Evolutionary conservation across 208 protist species (phyloP), one percentile per base, ranked within the genome.

Genomic region (Leishmania amazonensis): DNA sequence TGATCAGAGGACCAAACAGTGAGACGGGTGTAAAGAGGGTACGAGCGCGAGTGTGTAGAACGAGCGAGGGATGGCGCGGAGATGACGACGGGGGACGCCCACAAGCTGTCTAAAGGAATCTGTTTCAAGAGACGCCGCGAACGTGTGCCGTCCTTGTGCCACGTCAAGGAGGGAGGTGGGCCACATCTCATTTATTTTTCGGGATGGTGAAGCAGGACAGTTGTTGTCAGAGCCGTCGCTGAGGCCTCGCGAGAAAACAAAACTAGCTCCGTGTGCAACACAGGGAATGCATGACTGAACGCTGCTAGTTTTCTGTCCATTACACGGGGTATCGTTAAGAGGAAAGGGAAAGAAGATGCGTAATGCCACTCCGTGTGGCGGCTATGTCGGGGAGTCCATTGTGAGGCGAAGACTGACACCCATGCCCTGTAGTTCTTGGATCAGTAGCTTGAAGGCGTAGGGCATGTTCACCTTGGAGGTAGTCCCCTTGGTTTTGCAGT

Each of bases 361-460:
- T 42, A 40, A 2, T 0, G 15, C n/a, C n/a, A 9, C 3, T 11
- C 28, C 15, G 21, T 42, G 45, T 53, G 71, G 24, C n/a, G 8
- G 24, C 71, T 75, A 71, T 3, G 71, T 76, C 9, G 81, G 81
- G 11, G 81, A 62, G 57, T 90, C 83, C 49, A 94, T 82, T 2
- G 87, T 85, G 9, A 96, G 84, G 11, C 90, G 89, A 40, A 94
- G 78, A 57, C 85, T 94, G 64, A 99, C 98, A 81, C 99, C 99
- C 99, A 99, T 99, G 17, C 98, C 96, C 85, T 99, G 94, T 31
- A 99, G 85, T 86, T 99, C 99, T 83, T 99, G 99, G 89, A 99
- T 99, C 28, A 99, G 92, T 4, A 99, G 94, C 89, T 99, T 99
- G 87, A 98, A 99, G 1, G 99, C 99, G 83, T 99, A 99, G 0